Conservation (phyloP, 768 basidiomycete genomes). For the Mycena vitilis region DNA sequence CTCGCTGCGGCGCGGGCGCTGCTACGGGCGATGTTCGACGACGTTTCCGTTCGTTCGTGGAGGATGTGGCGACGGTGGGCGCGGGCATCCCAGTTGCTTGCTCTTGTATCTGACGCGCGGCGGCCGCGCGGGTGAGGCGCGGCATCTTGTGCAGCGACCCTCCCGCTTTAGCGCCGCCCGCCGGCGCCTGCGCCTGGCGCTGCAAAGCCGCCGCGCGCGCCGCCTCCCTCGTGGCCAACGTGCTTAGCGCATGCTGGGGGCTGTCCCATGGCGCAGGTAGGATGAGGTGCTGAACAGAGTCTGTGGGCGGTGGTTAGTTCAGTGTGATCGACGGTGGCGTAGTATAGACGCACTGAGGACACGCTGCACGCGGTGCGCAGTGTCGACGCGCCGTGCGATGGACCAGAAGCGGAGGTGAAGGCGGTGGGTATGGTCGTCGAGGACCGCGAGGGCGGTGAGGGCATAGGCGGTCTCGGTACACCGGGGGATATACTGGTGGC, state of each 20-base stretch:
- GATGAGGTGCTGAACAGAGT: constrained; percentile 22
- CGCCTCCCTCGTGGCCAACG: constrained; percentile 16
- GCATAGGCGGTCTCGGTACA: constrained; percentile 55
- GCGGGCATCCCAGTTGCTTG: background rate
- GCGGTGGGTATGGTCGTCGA: constrained; percentile 64
- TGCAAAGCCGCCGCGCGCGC: background rate
- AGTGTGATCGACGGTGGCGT: background rate
- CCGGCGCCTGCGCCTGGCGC: constrained; percentile 17
- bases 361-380: constrained; percentile 62
- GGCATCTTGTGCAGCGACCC: constrained; percentile 18
- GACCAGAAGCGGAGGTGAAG: constrained; percentile 78
- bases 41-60: constrained; percentile 9
- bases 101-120: constrained; percentile 14
- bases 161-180: constrained; percentile 14
- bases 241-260: constrained; percentile 1
- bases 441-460: constrained; percentile 71
- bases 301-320: constrained; percentile 8
- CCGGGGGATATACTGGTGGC: constrained; percentile 33
- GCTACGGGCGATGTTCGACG: background rate
- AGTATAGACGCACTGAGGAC: constrained; percentile 22
- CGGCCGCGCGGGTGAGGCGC: constrained; percentile 28
- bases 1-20: constrained; percentile 19
- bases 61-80: background rate
- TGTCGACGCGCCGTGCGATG: constrained; percentile 57
- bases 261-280: constrained; percentile 24